These are phyloP conservation scores for Colletotrichum siamense DNA, from an alignment of 2,329 filamentous ascomycete genomes.

Conservation along the genomic window DNA sequence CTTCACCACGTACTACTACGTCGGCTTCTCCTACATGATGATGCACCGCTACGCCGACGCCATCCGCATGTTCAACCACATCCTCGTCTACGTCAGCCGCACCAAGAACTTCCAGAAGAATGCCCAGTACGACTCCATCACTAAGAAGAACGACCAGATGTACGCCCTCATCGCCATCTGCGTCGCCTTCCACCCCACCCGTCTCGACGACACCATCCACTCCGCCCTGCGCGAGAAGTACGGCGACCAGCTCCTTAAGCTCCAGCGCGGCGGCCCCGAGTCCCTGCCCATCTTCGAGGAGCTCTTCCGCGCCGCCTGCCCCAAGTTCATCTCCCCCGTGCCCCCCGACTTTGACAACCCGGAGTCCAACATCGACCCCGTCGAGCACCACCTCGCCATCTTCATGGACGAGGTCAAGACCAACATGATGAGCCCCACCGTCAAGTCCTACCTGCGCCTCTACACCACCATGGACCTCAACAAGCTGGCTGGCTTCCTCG, in stretches of 20 bases:
- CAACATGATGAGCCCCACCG: constrained; percentile 96
- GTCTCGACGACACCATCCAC: constrained; percentile 98
- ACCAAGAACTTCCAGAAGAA: constrained; percentile 99
- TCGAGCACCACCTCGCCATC: constrained; percentile 95
- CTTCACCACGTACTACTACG: constrained; percentile 99
- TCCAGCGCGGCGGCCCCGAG: constrained; percentile 95
- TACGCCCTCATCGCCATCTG: constrained; percentile 99
- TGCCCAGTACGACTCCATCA: constrained; percentile 96
- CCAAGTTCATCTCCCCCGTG: constrained; percentile 98
- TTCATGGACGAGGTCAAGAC: constrained; percentile 99
- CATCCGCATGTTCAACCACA: constrained; percentile 99
- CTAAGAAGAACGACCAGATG: constrained; percentile 99
- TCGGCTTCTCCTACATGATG: constrained; percentile 99
- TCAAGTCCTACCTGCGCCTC: constrained; percentile 97
- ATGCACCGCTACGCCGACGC: constrained; percentile 99
- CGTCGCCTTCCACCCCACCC: constrained; percentile 95
- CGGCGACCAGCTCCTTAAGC: constrained; percentile 94
- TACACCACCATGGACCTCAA: constrained; percentile 99
- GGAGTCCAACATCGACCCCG: constrained; percentile 91
- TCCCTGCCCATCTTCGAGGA: constrained; percentile 97
- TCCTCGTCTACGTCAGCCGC: constrained; percentile 96
- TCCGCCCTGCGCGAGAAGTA: constrained; percentile 98
- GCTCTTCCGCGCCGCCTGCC: constrained; percentile 96
- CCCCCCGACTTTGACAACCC: constrained; percentile 98
- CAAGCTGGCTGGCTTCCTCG: constrained; percentile 96